Conservation (phyloP, 208 protist species). For the Tritrichomonas musculus region DNA sequence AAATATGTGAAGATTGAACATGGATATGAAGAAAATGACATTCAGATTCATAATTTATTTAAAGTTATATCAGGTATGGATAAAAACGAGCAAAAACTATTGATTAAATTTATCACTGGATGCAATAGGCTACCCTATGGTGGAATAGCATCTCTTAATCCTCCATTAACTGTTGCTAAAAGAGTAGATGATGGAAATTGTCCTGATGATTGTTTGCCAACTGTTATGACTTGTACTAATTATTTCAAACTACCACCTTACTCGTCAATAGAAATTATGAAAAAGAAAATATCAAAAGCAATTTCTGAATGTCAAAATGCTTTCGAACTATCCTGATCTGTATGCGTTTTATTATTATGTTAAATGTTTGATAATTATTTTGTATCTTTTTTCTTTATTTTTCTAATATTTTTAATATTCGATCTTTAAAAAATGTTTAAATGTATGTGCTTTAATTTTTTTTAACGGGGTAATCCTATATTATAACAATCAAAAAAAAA, state of each 20-base stretch:
- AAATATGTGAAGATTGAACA: background rate
- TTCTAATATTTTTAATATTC: background rate
- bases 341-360: background rate
- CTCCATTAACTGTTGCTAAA: background rate
- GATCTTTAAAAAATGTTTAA: no score
- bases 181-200: background rate
- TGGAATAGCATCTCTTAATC: background rate
- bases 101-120: slow-evolving; percentile 13
- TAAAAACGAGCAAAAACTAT: background rate
- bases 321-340: background rate
- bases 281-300: background rate
- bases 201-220: background rate
- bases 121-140: background rate
- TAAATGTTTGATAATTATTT: no score
- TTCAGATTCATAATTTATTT: background rate
- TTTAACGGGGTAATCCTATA: no score
- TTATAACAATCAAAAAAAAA: no score
- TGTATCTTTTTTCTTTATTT: no score
- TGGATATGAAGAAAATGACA: background rate
- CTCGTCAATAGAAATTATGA: background rate
- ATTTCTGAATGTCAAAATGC: background rate
- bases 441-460: no score
- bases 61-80: background rate
- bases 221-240: slow-evolving; percentile 19
- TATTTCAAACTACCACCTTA: slow-evolving; percentile 24